phyloP scores from a whole-genome alignment of 1,284 basidiomycete genomes.

The Naganishia liquefaciens region DNA sequence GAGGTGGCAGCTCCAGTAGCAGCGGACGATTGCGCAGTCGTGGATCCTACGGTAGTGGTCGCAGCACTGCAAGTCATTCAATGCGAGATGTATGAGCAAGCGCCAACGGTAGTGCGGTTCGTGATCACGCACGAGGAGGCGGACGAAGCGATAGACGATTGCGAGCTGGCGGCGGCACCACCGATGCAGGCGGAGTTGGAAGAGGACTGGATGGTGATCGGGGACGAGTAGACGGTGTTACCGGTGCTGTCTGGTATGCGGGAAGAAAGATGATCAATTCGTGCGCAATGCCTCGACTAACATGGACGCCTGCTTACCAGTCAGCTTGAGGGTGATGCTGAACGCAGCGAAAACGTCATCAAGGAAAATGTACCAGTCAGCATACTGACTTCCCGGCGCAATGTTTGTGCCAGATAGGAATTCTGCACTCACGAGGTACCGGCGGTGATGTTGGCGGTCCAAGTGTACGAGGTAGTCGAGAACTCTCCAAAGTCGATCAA shows the following conservation, averaged over 20 bases:
- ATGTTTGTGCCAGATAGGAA: neutral
- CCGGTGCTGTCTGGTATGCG: conserved; percentile 51
- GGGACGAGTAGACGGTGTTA: conserved; percentile 60
- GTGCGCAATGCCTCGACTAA: neutral
- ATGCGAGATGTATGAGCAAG: no score
- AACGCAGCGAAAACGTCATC: neutral
- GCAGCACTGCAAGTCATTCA: conserved; percentile 15
- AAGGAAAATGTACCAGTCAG: neutral
- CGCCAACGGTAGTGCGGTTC: no score
- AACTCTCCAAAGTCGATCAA: conserved; percentile 51
- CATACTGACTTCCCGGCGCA: no score
- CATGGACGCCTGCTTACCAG: neutral
- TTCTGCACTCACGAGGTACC: conserved; percentile 50
- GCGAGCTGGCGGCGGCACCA: conserved; percentile 23
- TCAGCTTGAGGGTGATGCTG: conserved; percentile 28
- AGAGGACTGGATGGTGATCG: conserved; percentile 59
- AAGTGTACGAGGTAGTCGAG: conserved; percentile 59
- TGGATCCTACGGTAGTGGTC: conserved; percentile 25
- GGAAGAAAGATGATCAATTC: neutral
- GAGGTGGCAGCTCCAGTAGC: conserved; percentile 1
- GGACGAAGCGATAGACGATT: conserved; percentile 20
- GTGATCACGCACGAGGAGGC: conserved; percentile 11
- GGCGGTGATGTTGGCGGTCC: conserved; percentile 62
- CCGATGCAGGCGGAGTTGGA: conserved; percentile 40
- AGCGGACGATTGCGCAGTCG: neutral